Base-by-base conservation (phyloP, 2,329 filamentous ascomycete genomes). In the Cercospora citrullina region DNA sequence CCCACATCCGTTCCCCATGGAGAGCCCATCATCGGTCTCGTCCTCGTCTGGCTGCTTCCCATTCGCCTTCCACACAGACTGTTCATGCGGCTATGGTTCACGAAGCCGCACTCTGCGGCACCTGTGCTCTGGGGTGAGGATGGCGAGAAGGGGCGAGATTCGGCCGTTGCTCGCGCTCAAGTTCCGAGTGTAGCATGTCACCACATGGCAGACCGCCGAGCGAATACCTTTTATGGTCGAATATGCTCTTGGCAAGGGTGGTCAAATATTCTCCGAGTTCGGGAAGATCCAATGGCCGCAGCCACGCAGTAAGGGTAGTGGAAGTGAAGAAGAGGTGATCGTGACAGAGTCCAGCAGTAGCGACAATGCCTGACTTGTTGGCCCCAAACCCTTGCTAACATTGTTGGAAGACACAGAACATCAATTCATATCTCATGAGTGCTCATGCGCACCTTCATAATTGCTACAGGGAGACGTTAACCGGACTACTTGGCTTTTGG, bases 401-500 rank as follows among this genome's bases (percentile, higher is more conserved):
- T 42, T 42, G 16, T n/a, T 42, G 36, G 36, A 42, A n/a, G 12
- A 26, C 5, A 26, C 16, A 1, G 12, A 21, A 51, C 4, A 16
- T 26, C 21, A 23, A 16, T 51, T 21, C 45, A 51, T 12, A 4
- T 31, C n/a, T n/a, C 14, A n/a, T 58, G 6, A 58, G 14, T n/a
- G 7, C 53, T 30, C 53, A 4, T 58, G 5, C 14, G 8, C 3
- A 5, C 5, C 16, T 28, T 28, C 51, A 57, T 16, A 28, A 12
- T 57, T 30, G 4, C 14, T n/a, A 21, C 53, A 4, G 14, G 26
- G 16, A 4, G 12, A 8, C 10, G 2, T 10, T n/a, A 3, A 4
- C 5, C n/a, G 28, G 7, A 18, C 21, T 62, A 59, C 61, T 71
- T 73, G 42, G 68, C 69, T 61, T 71, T 71, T 12, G 71, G 69